Evolutionary conservation across 2,329 filamentous ascomycete genomes (phyloP).

Genomic region (Blastomyces parvus): DNA sequence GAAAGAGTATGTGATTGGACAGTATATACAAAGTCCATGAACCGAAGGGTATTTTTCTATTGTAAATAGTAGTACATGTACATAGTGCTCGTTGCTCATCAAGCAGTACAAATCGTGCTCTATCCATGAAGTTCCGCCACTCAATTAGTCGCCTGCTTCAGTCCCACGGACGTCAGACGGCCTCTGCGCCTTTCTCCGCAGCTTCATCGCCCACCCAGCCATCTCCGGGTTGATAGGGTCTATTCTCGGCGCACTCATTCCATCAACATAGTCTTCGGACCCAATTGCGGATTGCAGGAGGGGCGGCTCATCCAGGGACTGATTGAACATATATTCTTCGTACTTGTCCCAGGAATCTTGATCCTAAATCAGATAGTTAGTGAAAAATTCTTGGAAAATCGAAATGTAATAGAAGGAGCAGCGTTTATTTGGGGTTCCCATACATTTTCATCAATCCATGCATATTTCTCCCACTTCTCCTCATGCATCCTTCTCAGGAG

Average conservation of each 20-base stretch:
- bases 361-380: slow-evolving; percentile 29
- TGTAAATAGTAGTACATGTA: not conserved
- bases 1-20: not conserved
- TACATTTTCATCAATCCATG: slow-evolving; percentile 59
- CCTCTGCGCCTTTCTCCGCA: slow-evolving; percentile 31
- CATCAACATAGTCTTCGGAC: slow-evolving; percentile 53
- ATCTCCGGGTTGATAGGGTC: slow-evolving; percentile 36
- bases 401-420: not conserved
- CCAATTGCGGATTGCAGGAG: slow-evolving; percentile 47
- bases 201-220: slow-evolving; percentile 38
- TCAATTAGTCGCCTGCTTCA: slow-evolving; percentile 16
- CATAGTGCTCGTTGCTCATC: too few species aligned
- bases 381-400: not conserved
- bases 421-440: slow-evolving; percentile 3
- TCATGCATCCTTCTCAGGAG: slow-evolving; percentile 68
- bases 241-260: slow-evolving; percentile 48
- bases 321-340: slow-evolving; percentile 58
- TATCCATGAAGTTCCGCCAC: not conserved
- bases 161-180: slow-evolving; percentile 17
- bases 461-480: slow-evolving; percentile 70
- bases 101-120: not conserved
- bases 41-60: not conserved
- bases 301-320: slow-evolving; percentile 36
- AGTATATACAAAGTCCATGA: not conserved
- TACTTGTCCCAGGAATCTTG: slow-evolving; percentile 67